Evolutionary conservation across 2,329 filamentous ascomycete species (phyloP).

Genomic region (Calycina herbarum): DNA sequence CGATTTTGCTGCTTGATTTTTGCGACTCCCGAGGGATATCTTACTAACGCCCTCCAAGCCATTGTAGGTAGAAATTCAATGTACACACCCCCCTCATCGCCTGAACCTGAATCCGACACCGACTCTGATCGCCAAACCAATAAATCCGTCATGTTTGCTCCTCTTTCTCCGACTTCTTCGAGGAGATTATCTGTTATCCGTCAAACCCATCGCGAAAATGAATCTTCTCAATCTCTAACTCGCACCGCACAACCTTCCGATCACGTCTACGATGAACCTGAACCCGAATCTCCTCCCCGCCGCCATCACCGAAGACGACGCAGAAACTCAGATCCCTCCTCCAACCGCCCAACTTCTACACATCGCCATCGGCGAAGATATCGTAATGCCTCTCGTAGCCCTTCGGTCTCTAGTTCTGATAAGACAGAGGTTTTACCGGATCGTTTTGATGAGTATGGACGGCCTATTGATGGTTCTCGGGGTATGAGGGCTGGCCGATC

Average conservation of each 20-base stretch:
- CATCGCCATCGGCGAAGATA: constrained; percentile 26
- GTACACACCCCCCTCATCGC: constrained; percentile 19
- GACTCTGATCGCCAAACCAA: constrained; percentile 16
- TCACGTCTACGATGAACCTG: constrained; percentile 12
- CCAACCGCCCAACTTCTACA: constrained; percentile 29
- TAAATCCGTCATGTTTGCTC: constrained; percentile 37
- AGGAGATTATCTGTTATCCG: constrained; percentile 26
- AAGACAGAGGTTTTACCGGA: constrained; percentile 34
- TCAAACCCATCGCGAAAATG: neutral
- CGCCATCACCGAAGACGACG: constrained; percentile 26
- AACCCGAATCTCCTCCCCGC: constrained; percentile 9
- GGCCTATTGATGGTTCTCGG: constrained; percentile 19
- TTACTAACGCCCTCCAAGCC: constrained; percentile 14
- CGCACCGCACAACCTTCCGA: constrained; percentile 10
- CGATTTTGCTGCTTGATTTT: constrained; percentile 3
- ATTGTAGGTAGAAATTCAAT: constrained; percentile 19
- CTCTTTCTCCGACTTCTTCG: constrained; percentile 35
- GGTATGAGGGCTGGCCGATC: too few relatives aligned
- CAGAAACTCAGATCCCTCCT: constrained; percentile 34
- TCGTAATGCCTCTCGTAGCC: constrained; percentile 18
- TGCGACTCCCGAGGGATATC: constrained; percentile 7
- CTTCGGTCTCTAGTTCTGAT: constrained; percentile 18
- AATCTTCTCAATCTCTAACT: constrained; percentile 10
- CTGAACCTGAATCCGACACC: constrained; percentile 10
- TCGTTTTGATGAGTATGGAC: constrained; percentile 34